Conservation (phyloP, 2,329 filamentous ascomycete genomes). For the Cordyceps militaris region DNA sequence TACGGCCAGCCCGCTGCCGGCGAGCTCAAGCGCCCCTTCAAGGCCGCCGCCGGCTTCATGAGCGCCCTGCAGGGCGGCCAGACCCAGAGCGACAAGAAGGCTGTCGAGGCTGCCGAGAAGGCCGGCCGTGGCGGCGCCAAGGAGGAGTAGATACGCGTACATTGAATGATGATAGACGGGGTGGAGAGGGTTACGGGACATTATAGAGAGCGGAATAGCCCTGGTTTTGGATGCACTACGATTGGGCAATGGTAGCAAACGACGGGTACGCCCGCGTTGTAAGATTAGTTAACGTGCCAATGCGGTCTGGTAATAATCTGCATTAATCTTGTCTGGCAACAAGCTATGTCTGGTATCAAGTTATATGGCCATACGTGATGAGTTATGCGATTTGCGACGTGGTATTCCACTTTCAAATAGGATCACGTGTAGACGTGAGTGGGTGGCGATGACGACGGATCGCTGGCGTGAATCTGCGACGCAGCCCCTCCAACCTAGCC, state of each 20-base stretch:
- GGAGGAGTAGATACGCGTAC: conserved; percentile 52
- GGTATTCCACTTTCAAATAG: background rate
- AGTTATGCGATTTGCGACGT: background rate
- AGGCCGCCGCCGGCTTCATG: conserved; percentile 77
- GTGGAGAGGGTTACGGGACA: background rate
- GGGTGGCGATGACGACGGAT: background rate
- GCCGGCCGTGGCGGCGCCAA: conserved; percentile 63
- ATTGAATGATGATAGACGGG: background rate
- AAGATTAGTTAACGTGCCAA: background rate
- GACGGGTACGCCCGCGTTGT: conserved; percentile 1
- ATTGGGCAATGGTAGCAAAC: background rate
- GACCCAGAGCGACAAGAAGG: conserved; percentile 87
- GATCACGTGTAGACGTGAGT: conserved; percentile 4
- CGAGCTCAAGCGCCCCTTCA: conserved; percentile 94
- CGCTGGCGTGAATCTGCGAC: conserved; percentile 1
- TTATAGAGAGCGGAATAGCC: background rate
- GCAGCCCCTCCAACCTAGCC: conserved; percentile 19
- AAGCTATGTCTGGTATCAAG: background rate
- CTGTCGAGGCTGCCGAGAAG: conserved; percentile 72
- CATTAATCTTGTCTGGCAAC: background rate
- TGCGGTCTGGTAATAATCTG: background rate
- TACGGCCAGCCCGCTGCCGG: conserved; percentile 80
- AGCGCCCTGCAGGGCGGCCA: conserved; percentile 64
- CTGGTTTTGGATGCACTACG: background rate
- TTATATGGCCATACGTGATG: too few relatives aligned